Percentiles rank a stretch among this genome's conserved stretches.
Conservation (phyloP, 1,284 basidiomycete species). For the Leccinum griseonigrum region DNA sequence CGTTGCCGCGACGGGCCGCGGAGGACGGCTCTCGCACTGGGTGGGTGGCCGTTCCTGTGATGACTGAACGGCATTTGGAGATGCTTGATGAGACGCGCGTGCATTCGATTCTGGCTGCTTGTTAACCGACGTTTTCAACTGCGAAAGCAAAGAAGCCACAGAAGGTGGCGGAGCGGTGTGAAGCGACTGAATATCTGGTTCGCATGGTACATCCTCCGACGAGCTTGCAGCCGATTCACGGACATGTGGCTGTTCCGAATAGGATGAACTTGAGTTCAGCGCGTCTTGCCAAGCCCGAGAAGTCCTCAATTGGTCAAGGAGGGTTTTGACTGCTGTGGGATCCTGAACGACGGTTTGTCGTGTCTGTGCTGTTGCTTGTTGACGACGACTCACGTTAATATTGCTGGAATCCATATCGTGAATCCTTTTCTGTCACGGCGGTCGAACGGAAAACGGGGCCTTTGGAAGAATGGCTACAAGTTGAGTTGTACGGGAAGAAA, state of each 20-base stretch:
- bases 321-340: conserved; percentile 56
- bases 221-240: conserved; percentile 5
- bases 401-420: conserved; percentile 36
- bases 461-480: neutral
- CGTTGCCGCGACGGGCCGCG: conserved; percentile 13
- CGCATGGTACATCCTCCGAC: conserved; percentile 7
- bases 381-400: conserved; percentile 43
- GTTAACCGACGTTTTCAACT: conserved; percentile 42
- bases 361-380: neutral
- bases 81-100: conserved; percentile 5
- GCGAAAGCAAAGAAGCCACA: conserved; percentile 68
- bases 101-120: conserved; percentile 13
- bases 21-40: conserved; percentile 9
- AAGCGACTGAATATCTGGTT: conserved; percentile 7
- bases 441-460: neutral
- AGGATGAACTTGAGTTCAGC: conserved; percentile 22
- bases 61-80: conserved; percentile 11
- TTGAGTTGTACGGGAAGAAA: neutral
- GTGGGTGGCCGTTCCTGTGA: conserved; percentile 12
- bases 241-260: conserved; percentile 2
- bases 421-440: neutral
- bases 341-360: conserved; percentile 35
- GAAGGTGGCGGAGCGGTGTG: conserved; percentile 27
- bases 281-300: conserved; percentile 67
- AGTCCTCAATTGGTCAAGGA: conserved; percentile 60